phyloP scores from a whole-genome alignment of 495 filamentous ascomycete species.

The Schizothecium vesticola region DNA sequence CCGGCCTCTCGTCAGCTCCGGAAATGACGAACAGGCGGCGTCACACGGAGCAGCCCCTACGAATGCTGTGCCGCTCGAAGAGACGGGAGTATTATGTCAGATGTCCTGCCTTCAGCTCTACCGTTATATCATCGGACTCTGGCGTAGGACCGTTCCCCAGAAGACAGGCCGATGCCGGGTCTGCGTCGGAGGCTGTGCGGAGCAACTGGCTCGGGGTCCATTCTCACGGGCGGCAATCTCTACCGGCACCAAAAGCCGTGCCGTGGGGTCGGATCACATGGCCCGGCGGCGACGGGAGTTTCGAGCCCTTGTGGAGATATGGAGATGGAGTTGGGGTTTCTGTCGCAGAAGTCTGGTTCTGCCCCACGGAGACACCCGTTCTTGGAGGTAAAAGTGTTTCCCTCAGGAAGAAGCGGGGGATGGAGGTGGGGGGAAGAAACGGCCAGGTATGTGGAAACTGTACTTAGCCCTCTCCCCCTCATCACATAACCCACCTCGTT shows the following conservation, averaged over 20 bases:
- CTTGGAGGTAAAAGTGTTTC: too few species aligned
- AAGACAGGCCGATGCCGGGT: background rate
- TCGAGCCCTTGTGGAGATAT: background rate
- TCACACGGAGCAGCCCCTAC: background rate
- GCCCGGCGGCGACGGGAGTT: background rate
- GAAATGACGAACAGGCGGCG: background rate
- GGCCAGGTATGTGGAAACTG: too few species aligned
- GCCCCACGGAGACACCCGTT: too few species aligned
- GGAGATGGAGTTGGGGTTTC: too few species aligned
- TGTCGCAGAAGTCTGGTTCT: too few species aligned
- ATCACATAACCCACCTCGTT: too few species aligned
- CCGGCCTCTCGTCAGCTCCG: background rate
- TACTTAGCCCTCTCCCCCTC: too few species aligned
- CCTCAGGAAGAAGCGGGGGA: too few species aligned
- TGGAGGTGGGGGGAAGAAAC: too few species aligned
- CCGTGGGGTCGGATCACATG: background rate
- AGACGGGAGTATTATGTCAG: background rate
- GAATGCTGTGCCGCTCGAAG: background rate
- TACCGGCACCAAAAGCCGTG: background rate
- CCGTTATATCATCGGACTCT: background rate
- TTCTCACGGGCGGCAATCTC: background rate
- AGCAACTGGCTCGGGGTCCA: background rate
- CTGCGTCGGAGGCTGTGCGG: background rate
- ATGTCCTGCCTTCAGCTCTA: background rate
- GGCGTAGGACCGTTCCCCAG: background rate